Evolutionary conservation across 805 yeast genomes (phyloP).

Genomic region (Sugiyamaella qingdaonensis): DNA sequence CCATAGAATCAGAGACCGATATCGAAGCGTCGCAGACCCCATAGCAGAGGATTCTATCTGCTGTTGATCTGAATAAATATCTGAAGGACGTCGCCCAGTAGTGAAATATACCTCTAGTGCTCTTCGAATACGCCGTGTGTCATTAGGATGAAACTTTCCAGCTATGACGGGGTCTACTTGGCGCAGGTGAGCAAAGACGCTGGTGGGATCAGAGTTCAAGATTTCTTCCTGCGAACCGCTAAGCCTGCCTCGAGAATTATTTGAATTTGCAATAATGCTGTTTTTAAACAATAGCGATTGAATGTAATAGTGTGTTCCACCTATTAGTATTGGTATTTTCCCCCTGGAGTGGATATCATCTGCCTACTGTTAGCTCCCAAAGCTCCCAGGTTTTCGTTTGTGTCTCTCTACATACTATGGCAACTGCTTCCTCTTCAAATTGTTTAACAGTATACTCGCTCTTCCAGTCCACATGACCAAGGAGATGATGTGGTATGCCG

Average conservation of each 20-base stretch:
- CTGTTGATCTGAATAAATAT: constrained; percentile 60
- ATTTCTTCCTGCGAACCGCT: constrained; percentile 38
- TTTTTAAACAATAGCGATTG: constrained; percentile 73
- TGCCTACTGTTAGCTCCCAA: neutral
- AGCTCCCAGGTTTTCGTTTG: constrained; percentile 32
- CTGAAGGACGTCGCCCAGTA: constrained; percentile 67
- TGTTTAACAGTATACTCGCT: constrained; percentile 78
- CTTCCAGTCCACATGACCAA: constrained; percentile 78
- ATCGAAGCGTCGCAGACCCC: constrained; percentile 20
- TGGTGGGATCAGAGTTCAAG: constrained; percentile 43
- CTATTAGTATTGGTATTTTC: constrained; percentile 82
- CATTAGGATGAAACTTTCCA: constrained; percentile 87
- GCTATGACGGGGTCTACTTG: constrained; percentile 68
- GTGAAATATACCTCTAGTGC: constrained; percentile 74
- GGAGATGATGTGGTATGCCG: constrained; percentile 78
- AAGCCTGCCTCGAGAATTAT: constrained; percentile 10
- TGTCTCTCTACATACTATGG: constrained; percentile 25
- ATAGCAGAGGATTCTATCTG: neutral
- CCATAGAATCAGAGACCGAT: constrained; percentile 63
- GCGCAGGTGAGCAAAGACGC: constrained; percentile 44
- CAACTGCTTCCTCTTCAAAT: constrained; percentile 67
- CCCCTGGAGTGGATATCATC: constrained; percentile 61
- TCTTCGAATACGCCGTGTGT: constrained; percentile 68
- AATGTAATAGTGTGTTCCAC: constrained; percentile 93
- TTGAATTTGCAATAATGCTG: constrained; percentile 46